phyloP scores from a whole-genome alignment of 1,139 yeast genomes.

The Debaryomycetaceae sp. region DNA sequence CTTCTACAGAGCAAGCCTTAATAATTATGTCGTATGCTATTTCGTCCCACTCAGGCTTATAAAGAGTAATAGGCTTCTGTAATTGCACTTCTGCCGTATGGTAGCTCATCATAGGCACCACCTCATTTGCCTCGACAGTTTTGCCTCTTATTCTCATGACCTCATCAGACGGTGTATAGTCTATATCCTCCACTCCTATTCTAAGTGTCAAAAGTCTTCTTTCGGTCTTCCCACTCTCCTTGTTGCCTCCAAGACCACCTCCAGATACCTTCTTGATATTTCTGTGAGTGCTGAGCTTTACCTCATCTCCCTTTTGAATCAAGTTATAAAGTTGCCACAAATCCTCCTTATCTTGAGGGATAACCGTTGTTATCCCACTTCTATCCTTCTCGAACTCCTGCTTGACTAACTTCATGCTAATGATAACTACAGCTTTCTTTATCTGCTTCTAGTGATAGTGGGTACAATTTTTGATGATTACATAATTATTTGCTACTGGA shows the following conservation, averaged over 20 bases:
- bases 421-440: neutral
- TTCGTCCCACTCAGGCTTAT: slow-evolving; percentile 80
- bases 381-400: slow-evolving; percentile 52
- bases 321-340: slow-evolving; percentile 86
- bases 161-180: slow-evolving; percentile 76
- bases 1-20: slow-evolving; percentile 71
- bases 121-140: slow-evolving; percentile 68
- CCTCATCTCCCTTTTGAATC: slow-evolving; percentile 70
- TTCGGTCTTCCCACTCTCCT: slow-evolving; percentile 49
- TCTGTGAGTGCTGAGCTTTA: slow-evolving; percentile 65
- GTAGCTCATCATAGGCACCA: slow-evolving; percentile 79
- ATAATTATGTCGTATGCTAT: slow-evolving; percentile 62
- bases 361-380: slow-evolving; percentile 61
- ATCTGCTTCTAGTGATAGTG: neutral
- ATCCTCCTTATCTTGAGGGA: slow-evolving; percentile 90
- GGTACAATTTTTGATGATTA: neutral
- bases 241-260: slow-evolving; percentile 27
- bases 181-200: slow-evolving; percentile 64
- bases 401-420: slow-evolving; percentile 8
- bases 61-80: slow-evolving; percentile 63
- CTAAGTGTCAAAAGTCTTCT: slow-evolving; percentile 55
- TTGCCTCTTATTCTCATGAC: slow-evolving; percentile 79
- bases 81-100: slow-evolving; percentile 84
- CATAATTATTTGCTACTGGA: neutral
- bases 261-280: slow-evolving; percentile 49